Conservation (phyloP, 345 rosid species). For the Cardamine chenopodiifolia region DNA sequence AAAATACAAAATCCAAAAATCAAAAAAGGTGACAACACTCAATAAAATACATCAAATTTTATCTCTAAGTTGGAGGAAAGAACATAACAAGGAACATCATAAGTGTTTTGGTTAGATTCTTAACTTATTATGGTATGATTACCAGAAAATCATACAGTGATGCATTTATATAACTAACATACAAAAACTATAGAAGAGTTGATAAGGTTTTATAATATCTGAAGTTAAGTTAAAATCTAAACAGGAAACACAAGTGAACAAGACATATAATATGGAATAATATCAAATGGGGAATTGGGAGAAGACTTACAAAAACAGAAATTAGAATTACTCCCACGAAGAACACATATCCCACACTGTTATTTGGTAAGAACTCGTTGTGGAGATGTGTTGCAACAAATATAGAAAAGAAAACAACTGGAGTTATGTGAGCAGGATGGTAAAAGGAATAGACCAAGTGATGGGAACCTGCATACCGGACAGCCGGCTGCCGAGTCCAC, state of each 20-base stretch:
- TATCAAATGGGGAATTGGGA: neutral
- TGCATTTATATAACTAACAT: conserved; percentile 1
- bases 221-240: neutral
- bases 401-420: conserved; percentile 70
- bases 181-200: neutral
- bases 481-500: too few relatives aligned
- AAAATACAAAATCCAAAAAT: neutral
- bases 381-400: conserved; percentile 89
- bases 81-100: neutral
- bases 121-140: too few relatives aligned
- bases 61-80: neutral
- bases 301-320: conserved; percentile 66
- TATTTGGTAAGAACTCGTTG: conserved; percentile 65
- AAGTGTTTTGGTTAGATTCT: neutral
- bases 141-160: conserved; percentile 13
- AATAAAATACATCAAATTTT: neutral
- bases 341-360: conserved; percentile 67
- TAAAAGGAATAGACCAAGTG: conserved; percentile 73
- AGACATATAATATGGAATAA: neutral
- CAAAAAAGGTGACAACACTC: too few relatives aligned
- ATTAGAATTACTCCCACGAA: conserved; percentile 66
- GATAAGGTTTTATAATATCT: neutral
- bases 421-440: conserved; percentile 69
- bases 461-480: too few relatives aligned
- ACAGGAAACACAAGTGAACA: neutral